Evolutionary conservation across 202 grass and related monocot genomes (phyloP), one percentile per base, ranked within the genome.

Genomic region (Cymbopogon flexuosus): DNA sequence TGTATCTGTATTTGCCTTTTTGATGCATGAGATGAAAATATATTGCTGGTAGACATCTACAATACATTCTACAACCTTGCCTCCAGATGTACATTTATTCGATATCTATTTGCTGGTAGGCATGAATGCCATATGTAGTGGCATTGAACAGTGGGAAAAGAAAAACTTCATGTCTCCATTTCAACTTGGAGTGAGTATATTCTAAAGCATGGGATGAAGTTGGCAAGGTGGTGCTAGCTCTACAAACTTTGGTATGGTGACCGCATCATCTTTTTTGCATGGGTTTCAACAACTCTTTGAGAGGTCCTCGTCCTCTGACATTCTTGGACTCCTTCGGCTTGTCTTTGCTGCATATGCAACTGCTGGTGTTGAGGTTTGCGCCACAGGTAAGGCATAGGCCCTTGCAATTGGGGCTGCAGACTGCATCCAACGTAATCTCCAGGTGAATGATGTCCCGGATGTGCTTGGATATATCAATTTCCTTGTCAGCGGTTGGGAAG

Each of bases 401-500:
- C 72, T 89, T 94, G 80, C 94, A 97, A 40, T 52, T 86, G 13
- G 81, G 14, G 65, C 60, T 85, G 81, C 94, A 97, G 8, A 97
- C 21, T 11, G 60, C 84, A 27, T 94, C 82, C 54, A 94, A 72
- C 3, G 87, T 93, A 71, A 97, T 87, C 86, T 93, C 88, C 18
- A 94, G 57, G 74, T 94, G 95, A 64, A 97, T 82, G 33, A 87
- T 82, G 75, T 97, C 95, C 16, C 92, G 75, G 23, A 97, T 84
- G 68, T 93, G 82, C 82, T 94, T 97, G 2, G 95, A 97, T 57
- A 97, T 88, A 76, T 97, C 95, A 3, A 93, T 91, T 76, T 97
- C 92, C 75, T 81, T 89, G 27, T 89, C 72, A 65, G 67, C 72
- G 1, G 81, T 51, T 5, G 95, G 95, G 76, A 94, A 97, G 36